phyloP scores from a whole-genome alignment of 208 protist genomes.

The Trypanosomatidae sp. region DNA sequence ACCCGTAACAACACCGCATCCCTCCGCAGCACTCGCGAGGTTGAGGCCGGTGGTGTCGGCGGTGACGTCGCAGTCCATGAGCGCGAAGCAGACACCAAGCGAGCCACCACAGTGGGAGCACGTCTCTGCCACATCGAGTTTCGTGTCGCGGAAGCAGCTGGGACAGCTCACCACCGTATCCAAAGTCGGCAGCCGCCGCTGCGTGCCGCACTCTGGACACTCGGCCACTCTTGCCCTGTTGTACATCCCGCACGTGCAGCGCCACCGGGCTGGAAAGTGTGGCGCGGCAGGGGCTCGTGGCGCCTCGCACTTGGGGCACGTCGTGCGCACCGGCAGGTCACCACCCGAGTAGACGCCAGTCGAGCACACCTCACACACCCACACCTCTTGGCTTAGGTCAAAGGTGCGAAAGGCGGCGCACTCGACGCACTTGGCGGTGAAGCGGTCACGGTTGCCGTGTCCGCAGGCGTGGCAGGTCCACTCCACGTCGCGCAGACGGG shows the following conservation, averaged over 20 bases:
- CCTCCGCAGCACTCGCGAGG: neutral
- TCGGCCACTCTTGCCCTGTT: conserved; percentile 26
- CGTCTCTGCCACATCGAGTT: conserved; percentile 44
- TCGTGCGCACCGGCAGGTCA: conserved; percentile 35
- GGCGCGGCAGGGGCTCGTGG: conserved; percentile 26
- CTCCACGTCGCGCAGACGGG: conserved; percentile 36
- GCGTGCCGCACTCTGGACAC: conserved; percentile 62
- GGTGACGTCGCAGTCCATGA: conserved; percentile 1
- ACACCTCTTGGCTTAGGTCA: conserved; percentile 58
- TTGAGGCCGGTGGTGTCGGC: neutral
- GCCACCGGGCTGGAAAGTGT: conserved; percentile 61
- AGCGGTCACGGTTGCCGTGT: conserved; percentile 23
- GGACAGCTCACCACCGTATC: conserved; percentile 40
- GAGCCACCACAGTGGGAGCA: conserved; percentile 58
- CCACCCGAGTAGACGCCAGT: conserved; percentile 59
- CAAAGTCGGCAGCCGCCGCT: conserved; percentile 39
- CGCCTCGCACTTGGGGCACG: conserved; percentile 58
- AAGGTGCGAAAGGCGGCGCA: conserved; percentile 46
- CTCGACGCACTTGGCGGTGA: conserved; percentile 29
- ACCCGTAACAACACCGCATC: neutral
- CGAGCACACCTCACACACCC: conserved; percentile 82
- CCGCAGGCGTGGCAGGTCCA: conserved; percentile 63
- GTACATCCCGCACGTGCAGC: conserved; percentile 53
- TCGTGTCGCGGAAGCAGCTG: conserved; percentile 56
- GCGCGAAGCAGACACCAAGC: conserved; percentile 6